phyloP scores from a whole-genome alignment of 495 filamentous ascomycete species.

The Sordaria brevicollis region DNA sequence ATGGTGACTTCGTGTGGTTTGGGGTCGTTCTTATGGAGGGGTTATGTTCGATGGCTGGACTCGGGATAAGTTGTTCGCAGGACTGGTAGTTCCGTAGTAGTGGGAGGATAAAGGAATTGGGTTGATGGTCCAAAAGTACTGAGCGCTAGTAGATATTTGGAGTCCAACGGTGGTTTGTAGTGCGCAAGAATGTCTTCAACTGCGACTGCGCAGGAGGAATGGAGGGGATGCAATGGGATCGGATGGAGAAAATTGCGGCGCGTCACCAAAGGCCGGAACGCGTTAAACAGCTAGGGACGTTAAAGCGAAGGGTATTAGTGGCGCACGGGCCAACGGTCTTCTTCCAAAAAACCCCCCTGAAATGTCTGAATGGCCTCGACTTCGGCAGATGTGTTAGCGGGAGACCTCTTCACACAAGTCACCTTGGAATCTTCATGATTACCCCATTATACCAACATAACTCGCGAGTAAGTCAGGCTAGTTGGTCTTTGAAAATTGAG shows the following conservation, averaged over 20 bases:
- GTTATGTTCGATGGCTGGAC: background rate
- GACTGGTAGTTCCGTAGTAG: background rate
- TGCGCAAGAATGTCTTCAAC: background rate
- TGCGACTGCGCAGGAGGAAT: background rate
- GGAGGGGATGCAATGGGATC: conserved; percentile 2
- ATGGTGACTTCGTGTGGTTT: conserved; percentile 10
- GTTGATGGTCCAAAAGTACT: background rate
- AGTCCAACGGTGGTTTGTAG: background rate
- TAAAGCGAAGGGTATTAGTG: background rate
- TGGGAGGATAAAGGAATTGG: background rate
- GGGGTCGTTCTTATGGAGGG: background rate
- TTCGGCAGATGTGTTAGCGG: background rate
- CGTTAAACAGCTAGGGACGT: background rate
- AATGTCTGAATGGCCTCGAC: background rate
- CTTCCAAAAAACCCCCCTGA: background rate
- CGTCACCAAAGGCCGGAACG: conserved; percentile 5
- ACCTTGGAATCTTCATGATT: no score
- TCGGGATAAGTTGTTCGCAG: background rate
- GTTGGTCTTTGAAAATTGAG: no score
- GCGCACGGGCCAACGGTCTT: background rate
- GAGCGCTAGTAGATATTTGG: background rate
- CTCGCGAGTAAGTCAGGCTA: no score
- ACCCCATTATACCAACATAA: no score
- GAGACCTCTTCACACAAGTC: no score
- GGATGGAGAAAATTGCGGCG: conserved; percentile 16